Evolutionary conservation across 352 stramenopile species (phyloP).

Genomic region (Globisporangium acanthophoron): DNA sequence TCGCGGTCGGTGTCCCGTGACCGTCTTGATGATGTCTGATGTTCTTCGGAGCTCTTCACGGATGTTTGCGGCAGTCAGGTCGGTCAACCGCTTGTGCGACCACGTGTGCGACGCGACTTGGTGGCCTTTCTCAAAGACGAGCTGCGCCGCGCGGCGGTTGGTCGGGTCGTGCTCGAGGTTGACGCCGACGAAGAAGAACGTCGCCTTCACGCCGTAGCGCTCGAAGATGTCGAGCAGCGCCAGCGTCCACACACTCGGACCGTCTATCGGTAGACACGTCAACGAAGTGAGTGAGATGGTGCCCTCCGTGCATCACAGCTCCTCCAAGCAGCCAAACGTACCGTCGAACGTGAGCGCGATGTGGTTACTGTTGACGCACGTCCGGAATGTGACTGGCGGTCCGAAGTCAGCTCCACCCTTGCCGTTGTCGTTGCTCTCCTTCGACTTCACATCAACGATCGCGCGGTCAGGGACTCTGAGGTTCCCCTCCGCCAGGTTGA

Average conservation of each 20-base stretch:
- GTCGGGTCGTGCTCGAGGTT: slow-evolving; percentile 6
- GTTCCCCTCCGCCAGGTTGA: background rate
- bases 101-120: slow-evolving; percentile 9
- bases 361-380: slow-evolving; percentile 5
- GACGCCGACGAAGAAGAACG: slow-evolving; percentile 12
- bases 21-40: background rate
- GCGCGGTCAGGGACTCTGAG: background rate
- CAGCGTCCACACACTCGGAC: slow-evolving; percentile 4
- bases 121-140: slow-evolving; percentile 1
- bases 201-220: slow-evolving; percentile 2
- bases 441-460: background rate
- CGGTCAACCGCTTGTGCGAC: slow-evolving; percentile 1
- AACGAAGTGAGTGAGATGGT: background rate
- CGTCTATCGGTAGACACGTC: background rate
- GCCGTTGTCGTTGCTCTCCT: background rate
- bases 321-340: background rate
- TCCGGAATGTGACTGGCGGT: background rate
- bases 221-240: slow-evolving; percentile 6
- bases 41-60: slow-evolving; percentile 1
- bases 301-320: background rate
- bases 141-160: background rate
- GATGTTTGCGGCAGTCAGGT: background rate
- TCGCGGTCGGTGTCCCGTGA: slow-evolving; percentile 4
- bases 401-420: background rate
- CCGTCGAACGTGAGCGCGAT: slow-evolving; percentile 10